Evolutionary conservation across 148 eudicot species (phyloP).

Genomic region (Hydrangea macrophylla): DNA sequence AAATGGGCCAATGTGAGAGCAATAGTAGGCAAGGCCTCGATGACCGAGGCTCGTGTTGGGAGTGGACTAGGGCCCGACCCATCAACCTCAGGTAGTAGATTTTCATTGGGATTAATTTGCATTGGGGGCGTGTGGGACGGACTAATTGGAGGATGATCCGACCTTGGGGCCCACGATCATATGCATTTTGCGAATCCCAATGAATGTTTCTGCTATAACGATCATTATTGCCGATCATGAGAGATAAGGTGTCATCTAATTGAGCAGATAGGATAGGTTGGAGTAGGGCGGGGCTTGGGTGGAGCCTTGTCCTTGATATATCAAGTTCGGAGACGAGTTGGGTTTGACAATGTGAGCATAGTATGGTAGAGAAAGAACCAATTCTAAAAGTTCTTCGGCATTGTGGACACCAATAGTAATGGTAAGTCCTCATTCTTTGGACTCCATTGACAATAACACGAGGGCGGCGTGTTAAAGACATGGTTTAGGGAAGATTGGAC

Average conservation of each 20-base stretch:
- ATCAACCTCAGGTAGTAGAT: background rate
- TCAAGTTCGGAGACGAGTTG: constrained; percentile 38
- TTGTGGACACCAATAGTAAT: constrained; percentile 56
- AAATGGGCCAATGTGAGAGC: constrained; percentile 21
- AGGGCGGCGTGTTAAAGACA: constrained; percentile 46
- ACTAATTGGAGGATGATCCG: constrained; percentile 22
- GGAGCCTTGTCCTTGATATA: constrained; percentile 30
- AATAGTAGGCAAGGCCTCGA: constrained; percentile 20
- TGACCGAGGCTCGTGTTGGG: constrained; percentile 25
- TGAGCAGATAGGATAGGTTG: constrained; percentile 13
- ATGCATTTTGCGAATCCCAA: constrained; percentile 8
- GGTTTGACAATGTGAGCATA: constrained; percentile 54
- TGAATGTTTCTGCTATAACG: background rate
- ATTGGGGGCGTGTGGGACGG: constrained; percentile 19
- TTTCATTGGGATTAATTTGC: constrained; percentile 14
- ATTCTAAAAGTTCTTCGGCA: constrained; percentile 54
- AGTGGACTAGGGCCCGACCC: constrained; percentile 25
- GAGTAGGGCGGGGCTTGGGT: constrained; percentile 1
- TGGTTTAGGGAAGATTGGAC: constrained; percentile 8
- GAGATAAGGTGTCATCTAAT: constrained; percentile 28
- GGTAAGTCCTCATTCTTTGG: constrained; percentile 38
- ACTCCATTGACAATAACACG: constrained; percentile 38
- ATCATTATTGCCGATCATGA: constrained; percentile 14
- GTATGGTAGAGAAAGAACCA: constrained; percentile 24
- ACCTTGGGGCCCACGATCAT: background rate